Base-by-base conservation (phyloP, 352 stramenopile species). In the Phytopythium kandeliae region DNA sequence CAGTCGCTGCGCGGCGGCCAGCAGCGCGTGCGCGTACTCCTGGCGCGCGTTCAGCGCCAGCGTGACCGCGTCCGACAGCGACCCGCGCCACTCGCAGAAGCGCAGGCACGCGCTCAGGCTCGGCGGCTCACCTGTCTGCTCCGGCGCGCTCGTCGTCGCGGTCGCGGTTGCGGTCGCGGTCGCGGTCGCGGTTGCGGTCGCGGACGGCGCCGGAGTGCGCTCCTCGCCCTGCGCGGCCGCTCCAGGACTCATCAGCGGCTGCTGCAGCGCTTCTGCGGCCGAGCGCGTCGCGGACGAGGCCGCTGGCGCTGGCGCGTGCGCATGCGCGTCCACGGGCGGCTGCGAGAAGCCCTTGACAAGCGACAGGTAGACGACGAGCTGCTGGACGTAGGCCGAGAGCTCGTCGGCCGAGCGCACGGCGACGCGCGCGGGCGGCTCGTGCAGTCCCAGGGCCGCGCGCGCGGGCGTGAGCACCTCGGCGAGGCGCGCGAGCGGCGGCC, bases 11-110 rank as follows among this genome's bases (percentile, higher is more conserved):
- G 73, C 75, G 28, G 52, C 58, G 24, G 69, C 74, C 17, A 86
- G 65, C 48, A 86, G 61, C 38, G 54, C 40, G 31, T 89, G 78
- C 22, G 74, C 71, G 46, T 65, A 67, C 50, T 89, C 78, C 21
- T 85, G 56, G 1, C 69, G 61, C n/a, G 73, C 74, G 48, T 82
- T 86, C 1, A 59, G 54, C 34, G 73, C 58, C 28, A 78, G 69
- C n/a, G 75, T 48, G 25, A 59, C 70, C 30, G 67, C 51, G 11
- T 65, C 71, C 13, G 72, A 67, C 40, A 85, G 62, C 42, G 73
- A 62, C 42, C 86, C 75, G 17, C 66, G 60, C 78, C 74, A 89
- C 33, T 62, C 63, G 53, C 73, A 86, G 47, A 78, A 86, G 42
- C 49, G 65, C 28, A 89, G 55, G 33, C 67, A 75, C n/a, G 60